Evolutionary conservation across 805 yeast species (phyloP).

Genomic region (Candida wancherniae): DNA sequence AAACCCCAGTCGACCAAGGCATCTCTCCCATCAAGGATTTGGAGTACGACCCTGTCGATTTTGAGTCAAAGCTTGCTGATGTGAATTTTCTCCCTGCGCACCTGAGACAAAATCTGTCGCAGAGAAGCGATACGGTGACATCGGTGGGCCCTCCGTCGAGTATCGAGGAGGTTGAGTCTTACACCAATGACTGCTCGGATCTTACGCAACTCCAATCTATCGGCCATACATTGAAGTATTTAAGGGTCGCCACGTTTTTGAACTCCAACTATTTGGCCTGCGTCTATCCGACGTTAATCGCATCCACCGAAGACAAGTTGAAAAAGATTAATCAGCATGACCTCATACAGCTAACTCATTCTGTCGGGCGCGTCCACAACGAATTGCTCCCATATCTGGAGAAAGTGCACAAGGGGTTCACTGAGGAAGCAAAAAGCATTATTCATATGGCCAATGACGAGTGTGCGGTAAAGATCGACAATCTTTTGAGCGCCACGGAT

Average conservation of each 20-base stretch:
- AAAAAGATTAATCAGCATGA: conserved; percentile 5
- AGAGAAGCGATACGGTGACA: no score
- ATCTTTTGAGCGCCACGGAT: conserved; percentile 57
- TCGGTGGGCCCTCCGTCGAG: no score
- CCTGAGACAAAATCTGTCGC: conserved; percentile 4
- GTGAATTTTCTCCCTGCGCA: conserved; percentile 2
- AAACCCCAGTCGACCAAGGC: no score
- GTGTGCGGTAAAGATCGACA: conserved; percentile 54
- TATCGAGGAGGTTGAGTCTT: no score
- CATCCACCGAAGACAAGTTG: conserved; percentile 3
- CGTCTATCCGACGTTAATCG: conserved; percentile 9
- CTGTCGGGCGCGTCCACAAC: conserved; percentile 26
- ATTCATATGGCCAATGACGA: conserved; percentile 36
- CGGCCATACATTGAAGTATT: neutral
- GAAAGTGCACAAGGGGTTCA: conserved; percentile 26
- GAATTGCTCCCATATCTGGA: conserved; percentile 33
- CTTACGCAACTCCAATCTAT: neutral
- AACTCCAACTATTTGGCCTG: conserved; percentile 7
- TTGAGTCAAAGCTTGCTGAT: no score
- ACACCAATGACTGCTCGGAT: no score
- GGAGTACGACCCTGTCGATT: no score
- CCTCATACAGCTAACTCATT: conserved; percentile 5
- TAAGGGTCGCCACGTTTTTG: conserved; percentile 3
- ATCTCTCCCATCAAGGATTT: no score
- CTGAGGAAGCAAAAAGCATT: conserved; percentile 32